These are phyloP conservation scores for Clonostachys rosea DNA, from an alignment of 2,329 filamentous ascomycete species.

Conservation along the genomic window DNA sequence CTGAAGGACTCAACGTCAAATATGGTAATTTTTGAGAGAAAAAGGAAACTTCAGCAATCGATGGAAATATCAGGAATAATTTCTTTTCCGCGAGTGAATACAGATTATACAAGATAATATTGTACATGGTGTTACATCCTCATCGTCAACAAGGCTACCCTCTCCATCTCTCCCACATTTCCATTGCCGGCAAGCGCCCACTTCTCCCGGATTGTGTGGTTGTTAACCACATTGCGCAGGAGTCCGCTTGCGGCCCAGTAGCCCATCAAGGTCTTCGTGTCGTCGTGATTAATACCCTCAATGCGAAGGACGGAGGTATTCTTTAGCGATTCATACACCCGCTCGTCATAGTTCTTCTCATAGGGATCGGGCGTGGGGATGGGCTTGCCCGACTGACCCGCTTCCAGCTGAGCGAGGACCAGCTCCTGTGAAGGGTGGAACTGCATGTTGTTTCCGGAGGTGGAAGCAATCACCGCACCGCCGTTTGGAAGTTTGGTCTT, in stretches of 20 bases:
- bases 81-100: too few relatives aligned
- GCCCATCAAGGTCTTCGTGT: slow-evolving; percentile 79
- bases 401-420: slow-evolving; percentile 53
- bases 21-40: not conserved
- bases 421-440: slow-evolving; percentile 63
- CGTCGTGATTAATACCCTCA: slow-evolving; percentile 65
- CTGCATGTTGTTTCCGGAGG: slow-evolving; percentile 66
- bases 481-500: slow-evolving; percentile 60
- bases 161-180: slow-evolving; percentile 81
- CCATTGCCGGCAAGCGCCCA: slow-evolving; percentile 81
- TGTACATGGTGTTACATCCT: slow-evolving; percentile 24
- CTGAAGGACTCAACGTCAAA: not conserved
- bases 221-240: slow-evolving; percentile 64
- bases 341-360: slow-evolving; percentile 50
- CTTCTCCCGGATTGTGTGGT: slow-evolving; percentile 70
- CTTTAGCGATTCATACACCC: slow-evolving; percentile 47
- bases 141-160: slow-evolving; percentile 48
- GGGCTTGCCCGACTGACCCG: slow-evolving; percentile 27
- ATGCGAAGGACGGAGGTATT: slow-evolving; percentile 51
- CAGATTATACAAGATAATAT: too few relatives aligned
- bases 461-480: slow-evolving; percentile 72
- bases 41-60: too few relatives aligned
- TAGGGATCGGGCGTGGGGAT: slow-evolving; percentile 46
- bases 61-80: too few relatives aligned
- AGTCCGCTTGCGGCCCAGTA: slow-evolving; percentile 90